Conservation (phyloP, 2,329 filamentous ascomycete genomes). For the Raffaelea arxii region DNA sequence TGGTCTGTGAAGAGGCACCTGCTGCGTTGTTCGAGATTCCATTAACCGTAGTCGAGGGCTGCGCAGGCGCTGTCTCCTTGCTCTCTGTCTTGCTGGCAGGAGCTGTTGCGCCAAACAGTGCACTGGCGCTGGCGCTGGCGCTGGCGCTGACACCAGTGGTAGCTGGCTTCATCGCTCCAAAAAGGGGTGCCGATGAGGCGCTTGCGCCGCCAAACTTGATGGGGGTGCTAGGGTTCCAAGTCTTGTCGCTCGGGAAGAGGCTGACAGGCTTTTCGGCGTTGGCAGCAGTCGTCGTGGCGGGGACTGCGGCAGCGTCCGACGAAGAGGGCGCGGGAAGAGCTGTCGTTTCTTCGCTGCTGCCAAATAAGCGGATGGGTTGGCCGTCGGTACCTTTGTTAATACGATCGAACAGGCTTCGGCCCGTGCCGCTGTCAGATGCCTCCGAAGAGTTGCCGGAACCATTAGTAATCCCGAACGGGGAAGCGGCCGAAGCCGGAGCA, state of each 20-base stretch:
- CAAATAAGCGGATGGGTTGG: constrained; percentile 34
- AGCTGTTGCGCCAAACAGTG: background rate
- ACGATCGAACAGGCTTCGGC: constrained; percentile 45
- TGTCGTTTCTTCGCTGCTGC: constrained; percentile 19
- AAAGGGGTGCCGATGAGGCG: constrained; percentile 5
- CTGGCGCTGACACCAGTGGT: background rate
- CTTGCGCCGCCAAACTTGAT: constrained; percentile 38
- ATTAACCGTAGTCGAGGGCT: too few relatives aligned
- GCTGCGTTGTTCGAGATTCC: too few relatives aligned
- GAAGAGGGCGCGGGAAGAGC: constrained; percentile 9
- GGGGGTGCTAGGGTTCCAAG: constrained; percentile 38
- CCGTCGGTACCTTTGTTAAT: constrained; percentile 40
- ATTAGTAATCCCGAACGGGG: background rate
- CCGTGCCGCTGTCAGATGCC: constrained; percentile 34
- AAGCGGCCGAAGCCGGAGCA: constrained; percentile 10
- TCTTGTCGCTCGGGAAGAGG: constrained; percentile 28
- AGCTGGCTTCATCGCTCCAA: constrained; percentile 4
- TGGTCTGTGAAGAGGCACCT: background rate
- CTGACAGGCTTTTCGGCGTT: too few relatives aligned
- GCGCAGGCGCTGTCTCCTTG: background rate
- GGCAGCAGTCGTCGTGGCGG: too few relatives aligned
- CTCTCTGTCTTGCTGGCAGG: background rate
- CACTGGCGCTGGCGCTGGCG: background rate
- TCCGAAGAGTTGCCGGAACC: constrained; percentile 28
- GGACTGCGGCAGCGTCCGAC: too few relatives aligned